Evolutionary conservation across 345 rosid species (phyloP), one percentile per base, ranked within the genome.

Genomic region (Brassica rapa): DNA sequence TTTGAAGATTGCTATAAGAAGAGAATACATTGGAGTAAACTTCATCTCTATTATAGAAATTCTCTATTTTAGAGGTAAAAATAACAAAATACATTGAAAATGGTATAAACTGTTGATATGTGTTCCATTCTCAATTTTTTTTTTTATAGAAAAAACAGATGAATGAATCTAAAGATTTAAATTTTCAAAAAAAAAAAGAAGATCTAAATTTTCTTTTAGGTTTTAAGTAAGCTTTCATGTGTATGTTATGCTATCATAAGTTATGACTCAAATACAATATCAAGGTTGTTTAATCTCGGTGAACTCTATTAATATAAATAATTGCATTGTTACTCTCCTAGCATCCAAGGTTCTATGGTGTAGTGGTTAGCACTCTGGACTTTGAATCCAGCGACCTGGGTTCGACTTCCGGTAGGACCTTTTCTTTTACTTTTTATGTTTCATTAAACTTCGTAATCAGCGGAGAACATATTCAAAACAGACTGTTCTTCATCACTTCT

Each of bases 331-430:
- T 41, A 41, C 49, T 4, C 3, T 41, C 5, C 4, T 0, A 2
- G 1, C 66, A 41, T 2, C 15, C 4, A 1, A 8, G 93, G 91
- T 91, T 89, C 87, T 83, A 86, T 88, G 98, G 97, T 91, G 93
- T 90, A 86, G 91, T 87, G 92, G 97, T 91, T 89, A 91, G 97
- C 95, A 91, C 92, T 87, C 87, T 88, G 95, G 91, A 89, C 90
- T 89, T 91, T 88, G 96, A 89, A 93, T 89, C 95, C 87, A 86
- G 92, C 87, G 92, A 88, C 93, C 93, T 88, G 92, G 72, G 72
- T 68, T 68, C 41, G 72, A 68, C 61, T 68, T 9, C 72, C 72
- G 72, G 72, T 68, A 68, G 72, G 72, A 68, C 72, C 61, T 37
- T 11, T 19, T 33, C 19, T 30, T 8, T 9, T 16, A 0, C 5